Conservation (phyloP, 495 filamentous ascomycete genomes). For the Penicillium simplicissimum region DNA sequence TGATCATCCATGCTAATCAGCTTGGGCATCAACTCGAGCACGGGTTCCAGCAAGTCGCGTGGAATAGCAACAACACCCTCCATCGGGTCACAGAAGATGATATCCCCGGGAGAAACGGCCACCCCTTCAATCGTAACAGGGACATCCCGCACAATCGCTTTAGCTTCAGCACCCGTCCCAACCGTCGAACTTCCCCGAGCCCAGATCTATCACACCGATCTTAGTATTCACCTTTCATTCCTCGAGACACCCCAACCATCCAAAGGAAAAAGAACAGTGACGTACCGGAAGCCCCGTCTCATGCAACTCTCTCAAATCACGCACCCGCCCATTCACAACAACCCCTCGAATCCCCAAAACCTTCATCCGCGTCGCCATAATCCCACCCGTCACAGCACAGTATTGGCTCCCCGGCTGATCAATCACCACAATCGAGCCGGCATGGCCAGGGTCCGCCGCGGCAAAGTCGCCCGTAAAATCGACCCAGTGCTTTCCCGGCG, state of each 20-base stretch:
- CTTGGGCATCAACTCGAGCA: slow-evolving; percentile 54
- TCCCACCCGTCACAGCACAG: slow-evolving; percentile 66
- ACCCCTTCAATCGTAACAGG: slow-evolving; percentile 51
- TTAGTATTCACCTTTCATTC: background rate
- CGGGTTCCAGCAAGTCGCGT: slow-evolving; percentile 44
- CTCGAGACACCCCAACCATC: background rate
- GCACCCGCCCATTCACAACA: slow-evolving; percentile 59
- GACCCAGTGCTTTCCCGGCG: slow-evolving; percentile 56
- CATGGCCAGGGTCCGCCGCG: slow-evolving; percentile 30
- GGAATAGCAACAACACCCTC: slow-evolving; percentile 68
- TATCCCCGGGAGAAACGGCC: slow-evolving; percentile 57
- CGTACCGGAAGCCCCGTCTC: slow-evolving; percentile 50
- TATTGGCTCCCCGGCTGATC: slow-evolving; percentile 59
- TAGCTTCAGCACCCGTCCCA: slow-evolving; percentile 60
- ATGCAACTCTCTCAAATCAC: slow-evolving; percentile 59
- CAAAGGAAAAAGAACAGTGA: slow-evolving; percentile 6
- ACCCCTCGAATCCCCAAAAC: slow-evolving; percentile 53
- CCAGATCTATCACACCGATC: slow-evolving; percentile 49
- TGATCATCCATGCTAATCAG: slow-evolving; percentile 60
- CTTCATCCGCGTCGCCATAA: slow-evolving; percentile 66
- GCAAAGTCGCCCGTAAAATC: slow-evolving; percentile 46
- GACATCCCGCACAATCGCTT: slow-evolving; percentile 55
- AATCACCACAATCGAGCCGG: slow-evolving; percentile 57
- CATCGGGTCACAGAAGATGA: slow-evolving; percentile 60
- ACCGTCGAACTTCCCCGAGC: slow-evolving; percentile 57